A percentile compares a stretch with the other conserved stretches of the same genome.
Conservation (phyloP, 2,329 filamentous ascomycete genomes). For the Monosporascus sp. region DNA sequence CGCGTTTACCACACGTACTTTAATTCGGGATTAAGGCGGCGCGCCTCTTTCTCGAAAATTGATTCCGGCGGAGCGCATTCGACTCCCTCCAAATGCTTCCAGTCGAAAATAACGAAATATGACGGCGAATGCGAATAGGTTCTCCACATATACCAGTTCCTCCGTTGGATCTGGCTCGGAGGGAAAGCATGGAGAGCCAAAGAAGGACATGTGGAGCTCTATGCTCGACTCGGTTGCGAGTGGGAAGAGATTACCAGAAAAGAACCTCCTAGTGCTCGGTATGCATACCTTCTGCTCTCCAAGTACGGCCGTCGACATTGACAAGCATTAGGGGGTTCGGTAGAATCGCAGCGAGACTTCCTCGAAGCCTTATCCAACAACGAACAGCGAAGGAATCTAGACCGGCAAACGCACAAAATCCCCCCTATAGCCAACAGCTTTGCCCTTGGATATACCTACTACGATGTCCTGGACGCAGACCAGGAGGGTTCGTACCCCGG, state of each 20-base stretch:
- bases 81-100: constrained; percentile 16
- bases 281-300: constrained; percentile 14
- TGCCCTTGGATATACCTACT: constrained; percentile 89
- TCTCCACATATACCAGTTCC: constrained; percentile 53
- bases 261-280: constrained; percentile 85
- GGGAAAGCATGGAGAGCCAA: constrained; percentile 60
- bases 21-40: background rate
- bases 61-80: constrained; percentile 2
- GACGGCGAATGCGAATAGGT: constrained; percentile 48
- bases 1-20: background rate
- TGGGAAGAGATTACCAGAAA: constrained; percentile 84
- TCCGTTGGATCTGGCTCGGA: constrained; percentile 45
- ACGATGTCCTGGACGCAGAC: constrained; percentile 88
- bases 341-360: constrained; percentile 80
- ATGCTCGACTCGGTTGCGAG: constrained; percentile 89
- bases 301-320: constrained; percentile 13
- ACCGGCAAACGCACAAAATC: constrained; percentile 51
- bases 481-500: constrained; percentile 66
- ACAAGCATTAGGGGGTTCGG: constrained; percentile 61
- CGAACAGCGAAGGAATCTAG: constrained; percentile 47
- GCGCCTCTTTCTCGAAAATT: background rate
- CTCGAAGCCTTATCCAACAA: constrained; percentile 58
- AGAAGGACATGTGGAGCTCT: constrained; percentile 89
- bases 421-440: constrained; percentile 88
- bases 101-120: constrained; percentile 29